phyloP scores from a whole-genome alignment of 768 basidiomycete genomes.

The Tylopilus sp. region DNA sequence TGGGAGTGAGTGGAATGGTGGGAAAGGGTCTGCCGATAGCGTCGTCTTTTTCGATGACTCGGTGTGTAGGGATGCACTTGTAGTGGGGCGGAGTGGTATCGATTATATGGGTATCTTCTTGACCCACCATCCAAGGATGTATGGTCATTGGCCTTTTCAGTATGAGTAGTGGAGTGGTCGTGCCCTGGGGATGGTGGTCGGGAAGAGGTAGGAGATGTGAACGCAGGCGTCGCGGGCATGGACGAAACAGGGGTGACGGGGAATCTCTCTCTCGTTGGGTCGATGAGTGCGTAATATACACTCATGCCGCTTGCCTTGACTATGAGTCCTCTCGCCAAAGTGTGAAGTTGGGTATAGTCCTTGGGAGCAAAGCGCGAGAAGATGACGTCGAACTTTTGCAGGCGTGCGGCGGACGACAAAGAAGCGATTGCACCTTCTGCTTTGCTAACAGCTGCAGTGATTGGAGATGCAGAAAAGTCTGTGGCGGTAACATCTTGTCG shows the following conservation, averaged over 20 bases:
- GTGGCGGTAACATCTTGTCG: slow-evolving; percentile 36
- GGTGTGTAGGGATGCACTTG: slow-evolving; percentile 4
- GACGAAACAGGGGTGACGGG: slow-evolving; percentile 44
- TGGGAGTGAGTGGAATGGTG: slow-evolving; percentile 34
- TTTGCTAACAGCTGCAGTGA: slow-evolving; percentile 31
- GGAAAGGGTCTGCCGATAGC: slow-evolving; percentile 11
- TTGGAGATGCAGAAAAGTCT: slow-evolving; percentile 31
- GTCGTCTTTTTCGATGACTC: slow-evolving; percentile 8
- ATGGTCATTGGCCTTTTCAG: not conserved
- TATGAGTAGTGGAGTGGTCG: not conserved
- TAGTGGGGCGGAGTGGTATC: slow-evolving; percentile 2
- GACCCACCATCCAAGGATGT: not conserved
- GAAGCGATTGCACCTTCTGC: slow-evolving; percentile 51
- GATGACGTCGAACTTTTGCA: slow-evolving; percentile 57
- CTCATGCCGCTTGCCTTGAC: slow-evolving; percentile 61
- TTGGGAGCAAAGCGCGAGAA: slow-evolving; percentile 57
- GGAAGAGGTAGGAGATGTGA: slow-evolving; percentile 30
- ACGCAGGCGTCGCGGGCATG: slow-evolving; percentile 32
- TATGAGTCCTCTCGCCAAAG: slow-evolving; percentile 45
- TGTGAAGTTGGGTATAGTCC: slow-evolving; percentile 53
- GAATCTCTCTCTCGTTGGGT: slow-evolving; percentile 60
- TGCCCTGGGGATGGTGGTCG: slow-evolving; percentile 31
- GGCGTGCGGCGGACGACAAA: slow-evolving; percentile 47
- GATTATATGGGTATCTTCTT: not conserved
- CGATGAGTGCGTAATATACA: slow-evolving; percentile 58